Conservation (phyloP, 2,329 filamentous ascomycete species). For the Cladosporium halotolerans region DNA sequence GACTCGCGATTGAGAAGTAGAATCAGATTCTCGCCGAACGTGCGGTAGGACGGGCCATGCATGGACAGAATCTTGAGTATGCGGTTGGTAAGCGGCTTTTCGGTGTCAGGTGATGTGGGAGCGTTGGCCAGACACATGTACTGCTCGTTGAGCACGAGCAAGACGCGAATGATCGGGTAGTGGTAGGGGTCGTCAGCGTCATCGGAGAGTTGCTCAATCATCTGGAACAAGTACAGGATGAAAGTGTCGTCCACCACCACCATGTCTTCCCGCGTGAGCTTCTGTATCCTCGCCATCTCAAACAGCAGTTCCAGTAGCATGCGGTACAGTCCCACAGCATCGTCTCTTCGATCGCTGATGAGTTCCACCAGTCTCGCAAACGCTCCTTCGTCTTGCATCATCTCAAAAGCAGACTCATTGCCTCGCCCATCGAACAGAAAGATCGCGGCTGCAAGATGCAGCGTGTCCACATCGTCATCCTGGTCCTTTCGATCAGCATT, state of each 20-base stretch:
- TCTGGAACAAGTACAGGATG: slow-evolving; percentile 72
- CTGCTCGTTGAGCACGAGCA: slow-evolving; percentile 96
- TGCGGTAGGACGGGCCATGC: slow-evolving; percentile 75
- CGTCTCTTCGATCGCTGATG: slow-evolving; percentile 57
- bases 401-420: slow-evolving; percentile 71
- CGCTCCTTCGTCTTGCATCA: slow-evolving; percentile 80
- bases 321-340: slow-evolving; percentile 68
- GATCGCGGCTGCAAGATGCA: slow-evolving; percentile 77
- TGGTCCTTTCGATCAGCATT: slow-evolving; percentile 36
- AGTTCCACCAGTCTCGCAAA: slow-evolving; percentile 80
- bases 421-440: slow-evolving; percentile 79
- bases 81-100: slow-evolving; percentile 69
- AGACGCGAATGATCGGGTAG: slow-evolving; percentile 85
- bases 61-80: slow-evolving; percentile 86
- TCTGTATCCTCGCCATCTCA: slow-evolving; percentile 92
- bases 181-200: slow-evolving; percentile 91
- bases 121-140: slow-evolving; percentile 68
- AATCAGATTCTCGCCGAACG: slow-evolving; percentile 97
- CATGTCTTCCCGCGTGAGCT: slow-evolving; percentile 69
- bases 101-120: slow-evolving; percentile 47
- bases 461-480: slow-evolving; percentile 75
- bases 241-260: slow-evolving; percentile 67
- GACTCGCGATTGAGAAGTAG: slow-evolving; percentile 87
- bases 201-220: slow-evolving; percentile 81
- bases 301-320: slow-evolving; percentile 83